A percentile compares a stretch with the other conserved stretches of the same genome.
Evolutionary conservation across 148 eudicot genomes (phyloP).

Genomic region (Chenopodium berlandieri): DNA sequence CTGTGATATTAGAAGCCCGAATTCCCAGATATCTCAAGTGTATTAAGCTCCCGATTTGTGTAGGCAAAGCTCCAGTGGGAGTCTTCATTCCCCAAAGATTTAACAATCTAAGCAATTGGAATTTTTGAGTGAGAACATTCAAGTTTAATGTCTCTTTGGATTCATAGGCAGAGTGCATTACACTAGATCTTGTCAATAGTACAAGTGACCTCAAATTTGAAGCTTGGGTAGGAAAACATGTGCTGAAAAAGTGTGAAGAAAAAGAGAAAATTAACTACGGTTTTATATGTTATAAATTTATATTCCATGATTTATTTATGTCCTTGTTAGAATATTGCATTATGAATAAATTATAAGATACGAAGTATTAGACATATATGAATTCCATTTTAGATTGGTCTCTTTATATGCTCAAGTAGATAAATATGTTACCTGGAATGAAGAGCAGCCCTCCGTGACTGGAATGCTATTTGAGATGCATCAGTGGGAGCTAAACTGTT

Average conservation of each 20-base stretch:
- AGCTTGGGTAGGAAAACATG: not conserved
- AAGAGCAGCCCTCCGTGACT: conserved; percentile 22
- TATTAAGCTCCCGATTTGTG: too few relatives aligned
- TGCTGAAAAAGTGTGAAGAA: not conserved
- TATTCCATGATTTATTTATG: too few relatives aligned
- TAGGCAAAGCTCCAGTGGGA: too few relatives aligned
- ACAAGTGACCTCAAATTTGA: conserved; percentile 10
- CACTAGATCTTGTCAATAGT: not conserved
- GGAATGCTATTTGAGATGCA: not conserved
- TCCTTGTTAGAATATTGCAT: too few relatives aligned
- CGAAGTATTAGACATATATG: too few relatives aligned
- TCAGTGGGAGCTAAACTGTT: not conserved
- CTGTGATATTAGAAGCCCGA: conserved; percentile 16
- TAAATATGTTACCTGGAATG: conserved; percentile 20
- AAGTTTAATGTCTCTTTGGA: conserved; percentile 3
- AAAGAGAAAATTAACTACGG: too few relatives aligned
- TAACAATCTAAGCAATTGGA: conserved; percentile 19
- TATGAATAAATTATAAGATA: too few relatives aligned
- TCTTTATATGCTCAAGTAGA: too few relatives aligned
- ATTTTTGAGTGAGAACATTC: not conserved
- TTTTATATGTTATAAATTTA: too few relatives aligned
- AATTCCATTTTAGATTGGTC: too few relatives aligned
- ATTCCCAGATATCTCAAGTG: conserved; percentile 27
- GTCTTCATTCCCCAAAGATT: not conserved
- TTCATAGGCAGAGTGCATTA: not conserved